These are phyloP conservation scores for Allium fistulosum DNA, from an alignment of 106 monocot species.

Conservation along the genomic window DNA sequence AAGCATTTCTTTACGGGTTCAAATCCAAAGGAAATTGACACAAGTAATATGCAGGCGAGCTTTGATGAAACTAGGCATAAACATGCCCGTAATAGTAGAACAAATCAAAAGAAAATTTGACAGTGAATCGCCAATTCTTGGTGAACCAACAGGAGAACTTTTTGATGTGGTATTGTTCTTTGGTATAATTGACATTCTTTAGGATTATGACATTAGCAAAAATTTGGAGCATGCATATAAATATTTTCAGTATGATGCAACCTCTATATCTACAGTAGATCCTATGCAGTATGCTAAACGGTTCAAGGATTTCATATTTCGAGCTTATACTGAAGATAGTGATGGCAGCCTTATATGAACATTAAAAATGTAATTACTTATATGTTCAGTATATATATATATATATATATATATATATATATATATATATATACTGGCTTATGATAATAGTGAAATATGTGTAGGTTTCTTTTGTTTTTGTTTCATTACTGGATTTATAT, in stretches of 20 bases:
- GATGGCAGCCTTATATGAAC: slow-evolving; percentile 1
- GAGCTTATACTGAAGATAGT: slow-evolving; percentile 50
- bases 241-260: slow-evolving; percentile 72
- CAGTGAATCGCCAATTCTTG: slow-evolving; percentile 29
- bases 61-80: slow-evolving; percentile 42
- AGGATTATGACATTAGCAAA: slow-evolving; percentile 88
- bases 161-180: slow-evolving; percentile 66
- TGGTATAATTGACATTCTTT: slow-evolving; percentile 86
- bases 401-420: no score
- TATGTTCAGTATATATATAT: background rate
- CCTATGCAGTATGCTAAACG: slow-evolving; percentile 65
- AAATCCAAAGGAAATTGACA: background rate
- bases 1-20: background rate
- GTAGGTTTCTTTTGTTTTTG: background rate
- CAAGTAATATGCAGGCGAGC: slow-evolving; percentile 27
- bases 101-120: slow-evolving; percentile 28
- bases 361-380: background rate
- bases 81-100: slow-evolving; percentile 73
- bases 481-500: background rate
- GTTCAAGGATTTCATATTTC: slow-evolving; percentile 65
- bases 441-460: background rate
- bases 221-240: slow-evolving; percentile 87
- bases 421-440: background rate
- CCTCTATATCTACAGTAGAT: slow-evolving; percentile 83
- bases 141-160: slow-evolving; percentile 61